These are phyloP conservation scores for Diplosphaera chodatii DNA, from an alignment of 139 green algal species.

Conservation along the genomic window DNA sequence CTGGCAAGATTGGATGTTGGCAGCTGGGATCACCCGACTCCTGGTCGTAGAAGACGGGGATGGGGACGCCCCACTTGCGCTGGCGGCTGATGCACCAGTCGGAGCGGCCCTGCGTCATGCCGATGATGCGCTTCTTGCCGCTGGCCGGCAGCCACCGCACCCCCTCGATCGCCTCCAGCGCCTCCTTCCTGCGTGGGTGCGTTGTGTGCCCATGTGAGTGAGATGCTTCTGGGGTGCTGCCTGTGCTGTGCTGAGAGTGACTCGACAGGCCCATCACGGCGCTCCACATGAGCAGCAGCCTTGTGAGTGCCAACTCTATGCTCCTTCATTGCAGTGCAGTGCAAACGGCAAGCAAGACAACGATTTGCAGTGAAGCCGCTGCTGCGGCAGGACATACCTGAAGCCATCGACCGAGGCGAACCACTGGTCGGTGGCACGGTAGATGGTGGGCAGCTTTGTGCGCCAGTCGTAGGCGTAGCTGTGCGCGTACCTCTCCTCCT, in stretches of 20 bases:
- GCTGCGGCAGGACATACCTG: too few species aligned
- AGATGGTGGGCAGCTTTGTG: conserved; percentile 99
- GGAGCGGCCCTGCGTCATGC: conserved; percentile 82
- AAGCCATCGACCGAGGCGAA: conserved; percentile 27
- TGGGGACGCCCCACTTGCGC: conserved; percentile 96
- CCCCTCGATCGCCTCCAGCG: not conserved
- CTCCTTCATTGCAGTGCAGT: too few species aligned
- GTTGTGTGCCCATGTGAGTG: too few species aligned
- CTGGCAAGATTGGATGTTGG: too few species aligned
- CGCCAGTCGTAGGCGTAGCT: conserved; percentile 99
- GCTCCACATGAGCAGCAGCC: too few species aligned
- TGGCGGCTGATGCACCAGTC: conserved; percentile 99
- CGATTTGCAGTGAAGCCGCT: too few species aligned
- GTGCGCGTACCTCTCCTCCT: conserved; percentile 89
- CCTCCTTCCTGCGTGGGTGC: not conserved
- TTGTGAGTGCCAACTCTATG: too few species aligned
- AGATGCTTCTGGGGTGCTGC: too few species aligned
- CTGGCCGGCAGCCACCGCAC: conserved; percentile 79
- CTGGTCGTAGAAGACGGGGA: conserved; percentile 94
- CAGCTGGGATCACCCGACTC: too few species aligned
- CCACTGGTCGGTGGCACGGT: conserved; percentile 93
- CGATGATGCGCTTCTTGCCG: conserved; percentile 74
- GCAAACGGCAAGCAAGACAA: too few species aligned
- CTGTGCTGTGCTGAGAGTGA: too few species aligned
- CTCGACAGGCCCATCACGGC: too few species aligned